Conservation (phyloP, 371 early-diverging fungal genomes). For the Rhizopus stolonifer region DNA sequence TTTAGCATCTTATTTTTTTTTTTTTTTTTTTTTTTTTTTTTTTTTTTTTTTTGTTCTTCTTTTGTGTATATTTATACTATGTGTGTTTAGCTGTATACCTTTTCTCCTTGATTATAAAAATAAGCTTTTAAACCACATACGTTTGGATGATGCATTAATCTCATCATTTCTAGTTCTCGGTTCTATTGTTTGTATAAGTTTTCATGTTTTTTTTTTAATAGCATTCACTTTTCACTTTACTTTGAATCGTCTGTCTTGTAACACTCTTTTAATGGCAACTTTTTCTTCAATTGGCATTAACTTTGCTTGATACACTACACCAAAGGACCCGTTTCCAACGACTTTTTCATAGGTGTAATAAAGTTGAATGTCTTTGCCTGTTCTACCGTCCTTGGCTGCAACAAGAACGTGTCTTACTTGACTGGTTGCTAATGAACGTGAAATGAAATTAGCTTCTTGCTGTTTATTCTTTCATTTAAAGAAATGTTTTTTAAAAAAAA, state of each 20-base stretch:
- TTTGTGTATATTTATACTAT: too few relatives aligned
- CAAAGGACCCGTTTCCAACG: slow-evolving; percentile 94
- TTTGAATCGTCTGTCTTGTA: slow-evolving; percentile 96
- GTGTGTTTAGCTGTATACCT: too few relatives aligned
- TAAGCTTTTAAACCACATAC: slow-evolving; percentile 72
- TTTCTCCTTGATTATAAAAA: slow-evolving; percentile 73
- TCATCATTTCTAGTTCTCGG: slow-evolving; percentile 87
- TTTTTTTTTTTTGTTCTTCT: too few relatives aligned
- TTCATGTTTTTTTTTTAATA: neutral
- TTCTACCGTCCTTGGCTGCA: slow-evolving; percentile 79
- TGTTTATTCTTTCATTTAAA: neutral
- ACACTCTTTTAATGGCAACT: slow-evolving; percentile 92
- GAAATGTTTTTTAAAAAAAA: neutral
- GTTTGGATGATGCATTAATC: slow-evolving; percentile 75
- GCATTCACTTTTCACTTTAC: slow-evolving; percentile 31
- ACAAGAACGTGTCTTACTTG: slow-evolving; percentile 37
- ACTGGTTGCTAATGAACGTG: slow-evolving; percentile 4
- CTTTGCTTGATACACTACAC: slow-evolving; percentile 94
- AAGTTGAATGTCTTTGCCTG: slow-evolving; percentile 83
- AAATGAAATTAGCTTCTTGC: slow-evolving; percentile 2
- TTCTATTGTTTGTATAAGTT: slow-evolving; percentile 44
- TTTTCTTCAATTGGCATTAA: slow-evolving; percentile 72
- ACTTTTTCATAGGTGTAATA: slow-evolving; percentile 87
- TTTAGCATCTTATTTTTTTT: too few relatives aligned
- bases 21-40: too few relatives aligned